Percentiles rank a stretch among this genome's conserved stretches.
phyloP scores from a whole-genome alignment of 2,329 filamentous ascomycete species.

The Emericellopsis cladophorae region DNA sequence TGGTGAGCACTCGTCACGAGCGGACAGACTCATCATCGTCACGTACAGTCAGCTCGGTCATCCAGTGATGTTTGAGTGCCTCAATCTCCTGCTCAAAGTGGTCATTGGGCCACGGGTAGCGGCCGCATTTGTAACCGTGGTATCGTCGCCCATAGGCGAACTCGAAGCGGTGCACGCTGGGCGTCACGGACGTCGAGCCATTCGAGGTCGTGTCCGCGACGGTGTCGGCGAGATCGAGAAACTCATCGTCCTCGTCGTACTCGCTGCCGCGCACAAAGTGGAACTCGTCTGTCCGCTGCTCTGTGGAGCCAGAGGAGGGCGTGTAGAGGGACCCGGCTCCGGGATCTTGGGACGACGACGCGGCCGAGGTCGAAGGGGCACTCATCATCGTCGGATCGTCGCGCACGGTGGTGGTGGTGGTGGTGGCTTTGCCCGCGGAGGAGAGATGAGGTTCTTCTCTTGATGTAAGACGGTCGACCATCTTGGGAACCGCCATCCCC shows the following conservation, averaged over 20 bases:
- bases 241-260: background rate
- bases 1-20: constrained; percentile 1
- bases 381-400: too few relatives aligned
- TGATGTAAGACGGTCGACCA: too few relatives aligned
- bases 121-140: constrained; percentile 27
- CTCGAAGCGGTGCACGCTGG: constrained; percentile 20
- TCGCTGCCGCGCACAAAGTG: background rate
- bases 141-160: constrained; percentile 22
- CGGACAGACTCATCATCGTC: background rate
- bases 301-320: background rate
- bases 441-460: too few relatives aligned
- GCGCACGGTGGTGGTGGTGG: too few relatives aligned
- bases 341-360: too few relatives aligned
- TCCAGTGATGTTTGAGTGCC: constrained; percentile 29
- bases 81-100: constrained; percentile 30
- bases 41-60: constrained; percentile 27
- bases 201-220: constrained; percentile 13
- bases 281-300: background rate
- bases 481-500: too few relatives aligned
- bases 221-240: constrained; percentile 2
- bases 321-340: too few relatives aligned
- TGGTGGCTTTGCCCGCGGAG: too few relatives aligned
- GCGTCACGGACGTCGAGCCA: constrained; percentile 17
- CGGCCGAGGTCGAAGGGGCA: too few relatives aligned
- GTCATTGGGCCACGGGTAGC: constrained; percentile 35